Base-by-base conservation (phyloP, 495 filamentous ascomycete genomes). In the Talaromyces trachyspermus region DNA sequence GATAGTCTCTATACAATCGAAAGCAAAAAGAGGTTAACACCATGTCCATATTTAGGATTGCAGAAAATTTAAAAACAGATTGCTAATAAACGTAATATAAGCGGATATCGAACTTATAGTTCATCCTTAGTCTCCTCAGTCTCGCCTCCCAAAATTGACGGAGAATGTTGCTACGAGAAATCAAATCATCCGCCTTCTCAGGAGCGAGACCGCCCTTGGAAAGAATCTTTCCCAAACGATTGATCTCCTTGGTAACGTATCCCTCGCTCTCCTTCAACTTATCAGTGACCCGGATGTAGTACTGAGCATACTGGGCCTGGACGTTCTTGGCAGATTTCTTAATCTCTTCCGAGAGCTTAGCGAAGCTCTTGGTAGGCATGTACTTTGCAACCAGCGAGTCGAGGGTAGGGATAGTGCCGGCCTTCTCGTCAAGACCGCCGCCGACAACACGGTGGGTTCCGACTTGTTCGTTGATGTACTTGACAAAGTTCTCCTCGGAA, bases 261-360 rank as follows among this genome's bases (percentile, higher is more conserved):
- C 74, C 81, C 49, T 81, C 69, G 62, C 83, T 91, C 67, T 84
- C 70, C 60, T 65, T 67, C 32, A 95, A 63, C 80, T 96, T 98
- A 54, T 85, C 76, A 24, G 91, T 79, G 25, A 95, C 94, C 59
- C 86, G 86, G 61, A 92, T 69, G 61, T 98, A 98, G 78, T 97
- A 97, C 64, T 85, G 71, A n/a, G 86, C 87, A 62, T 88, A 94
- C 74, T 86, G 86, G 54, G 88, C 80, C 69, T 82, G 79, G 19
- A 90, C 63, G 37, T 63, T 70, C 59, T 74, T 71, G 23, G 81
- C 85, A 14, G 76, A 77, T 72, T 86, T 83, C 68, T 80, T 82
- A 27, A 84, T 69, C 62, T 89, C 82, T 43, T 71, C 70, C 1
- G 74, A 71, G 11, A 83, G 70, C 49, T 81, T 77, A 26, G 70